phyloP scores from a whole-genome alignment of 345 rosid species.

The Euphorbia lathyris region DNA sequence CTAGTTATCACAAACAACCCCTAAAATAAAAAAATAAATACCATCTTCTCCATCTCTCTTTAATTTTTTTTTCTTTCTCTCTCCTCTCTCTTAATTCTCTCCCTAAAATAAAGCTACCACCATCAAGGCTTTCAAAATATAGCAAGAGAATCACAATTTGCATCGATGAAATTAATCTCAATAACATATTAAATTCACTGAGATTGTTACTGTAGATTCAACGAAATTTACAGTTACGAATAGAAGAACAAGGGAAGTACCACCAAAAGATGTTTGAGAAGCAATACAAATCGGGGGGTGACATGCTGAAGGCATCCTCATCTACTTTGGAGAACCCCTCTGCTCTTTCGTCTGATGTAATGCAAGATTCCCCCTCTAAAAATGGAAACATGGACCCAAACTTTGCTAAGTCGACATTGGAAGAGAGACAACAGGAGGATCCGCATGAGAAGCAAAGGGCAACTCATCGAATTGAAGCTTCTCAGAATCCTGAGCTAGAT shows the following conservation, averaged over 20 bases:
- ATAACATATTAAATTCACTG: neutral
- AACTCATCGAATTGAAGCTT: conserved; percentile 23
- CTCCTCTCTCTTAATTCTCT: too few species aligned
- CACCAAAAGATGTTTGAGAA: conserved; percentile 97
- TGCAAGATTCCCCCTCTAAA: conserved; percentile 33
- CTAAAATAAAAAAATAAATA: too few species aligned
- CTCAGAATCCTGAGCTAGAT: conserved; percentile 26
- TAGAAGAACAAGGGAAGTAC: conserved; percentile 95
- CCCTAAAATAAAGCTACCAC: too few species aligned
- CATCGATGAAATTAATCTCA: too few species aligned
- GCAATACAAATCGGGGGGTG: conserved; percentile 59
- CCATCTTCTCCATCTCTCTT: too few species aligned
- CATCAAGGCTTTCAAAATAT: too few species aligned
- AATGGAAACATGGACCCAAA: conserved; percentile 12
- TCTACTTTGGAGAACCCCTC: conserved; percentile 44
- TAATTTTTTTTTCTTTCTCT: too few species aligned
- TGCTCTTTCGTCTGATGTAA: conserved; percentile 23
- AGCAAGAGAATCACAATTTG: too few species aligned
- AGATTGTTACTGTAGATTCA: conserved; percentile 51
- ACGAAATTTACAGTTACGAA: conserved; percentile 83
- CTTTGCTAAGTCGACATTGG: conserved; percentile 14
- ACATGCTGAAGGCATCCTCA: conserved; percentile 54
- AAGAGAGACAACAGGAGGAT: conserved; percentile 28
- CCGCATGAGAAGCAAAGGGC: conserved; percentile 28
- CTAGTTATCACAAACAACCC: too few species aligned